phyloP scores from a whole-genome alignment of 1,284 basidiomycete genomes.

The Boletus subluridellus region DNA sequence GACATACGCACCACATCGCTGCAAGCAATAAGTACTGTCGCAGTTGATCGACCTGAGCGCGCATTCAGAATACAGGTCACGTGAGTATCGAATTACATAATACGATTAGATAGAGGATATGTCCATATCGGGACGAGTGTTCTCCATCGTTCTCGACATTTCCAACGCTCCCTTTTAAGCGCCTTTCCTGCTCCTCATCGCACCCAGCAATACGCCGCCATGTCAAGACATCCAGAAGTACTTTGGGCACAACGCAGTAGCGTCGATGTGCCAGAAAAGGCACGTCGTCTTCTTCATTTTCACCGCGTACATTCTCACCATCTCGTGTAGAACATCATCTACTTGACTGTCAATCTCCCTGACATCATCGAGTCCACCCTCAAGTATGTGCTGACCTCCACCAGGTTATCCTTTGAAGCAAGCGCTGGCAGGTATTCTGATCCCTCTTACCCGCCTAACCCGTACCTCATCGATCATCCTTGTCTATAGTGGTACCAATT shows the following conservation, averaged over 20 bases:
- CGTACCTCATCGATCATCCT: conserved; percentile 2
- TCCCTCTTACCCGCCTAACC: background rate
- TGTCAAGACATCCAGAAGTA: conserved; percentile 75
- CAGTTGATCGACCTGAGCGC: background rate
- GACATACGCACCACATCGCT: conserved; percentile 24
- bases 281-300: conserved; percentile 25
- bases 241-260: conserved; percentile 90
- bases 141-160: conserved; percentile 39
- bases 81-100: conserved; percentile 27
- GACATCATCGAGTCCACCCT: conserved; percentile 67
- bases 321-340: conserved; percentile 70
- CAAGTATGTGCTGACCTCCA: conserved; percentile 61
- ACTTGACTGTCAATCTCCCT: conserved; percentile 80
- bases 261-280: conserved; percentile 63
- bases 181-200: conserved; percentile 3
- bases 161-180: conserved; percentile 25
- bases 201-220: conserved; percentile 31
- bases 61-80: conserved; percentile 33
- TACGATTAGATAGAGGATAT: conserved; percentile 6
- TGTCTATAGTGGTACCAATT: conserved; percentile 55
- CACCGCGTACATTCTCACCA: conserved; percentile 8
- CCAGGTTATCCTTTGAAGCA: conserved; percentile 67
- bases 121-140: conserved; percentile 25
- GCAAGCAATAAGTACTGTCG: background rate
- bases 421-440: conserved; percentile 63